Evolutionary conservation across 2,329 filamentous ascomycete genomes (phyloP), one percentile per base, ranked within the genome.

Genomic region (Sporothrix humicola): DNA sequence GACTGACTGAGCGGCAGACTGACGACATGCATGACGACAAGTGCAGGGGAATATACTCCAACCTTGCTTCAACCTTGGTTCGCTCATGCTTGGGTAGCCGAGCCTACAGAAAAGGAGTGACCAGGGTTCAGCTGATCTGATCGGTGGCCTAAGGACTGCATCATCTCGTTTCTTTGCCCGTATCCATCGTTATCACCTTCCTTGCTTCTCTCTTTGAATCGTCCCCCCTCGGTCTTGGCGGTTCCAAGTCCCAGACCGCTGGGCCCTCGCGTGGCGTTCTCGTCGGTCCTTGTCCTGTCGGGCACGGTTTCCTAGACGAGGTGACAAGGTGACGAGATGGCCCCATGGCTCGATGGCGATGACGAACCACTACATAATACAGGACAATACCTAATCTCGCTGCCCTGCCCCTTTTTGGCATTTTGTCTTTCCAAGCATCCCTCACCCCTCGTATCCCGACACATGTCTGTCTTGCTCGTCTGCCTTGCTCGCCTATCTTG

Each of bases 391-490:
- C 48, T 52, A 52, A 52, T 52, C n/a, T 52, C 48, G 13, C 48
- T n/a, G 13, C 13, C 48, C 48, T n/a, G 1, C 15, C 13, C 15
- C 48, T 2, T 52, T 52, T 48, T 48, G 12, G 15, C 46, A 48
- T 48, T 48, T 48, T 48, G 46, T 48, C 10, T 48, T 23, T 26
- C 23, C 23, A n/a, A n/a, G n/a, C n/a, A n/a, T n/a, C n/a, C n/a
- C n/a, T n/a, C n/a, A n/a, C n/a, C 13, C n/a, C 37, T 63, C 59
- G 37, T 46, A 63, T 63, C 37, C 59, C 37, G 37, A 63, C 59
- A 63, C 37, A 63, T 46, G 59, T 63, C n/a, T 63, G 59, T 63
- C 37, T 63, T 15, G 59, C 31, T 63, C 59, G 59, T 17, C 59
- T 63, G 44, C 44, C 59, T 63, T 63, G 37, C 58, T 17, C 17